Conservation (phyloP, 306 rosid genomes). For the Gynostemma pentaphyllum region DNA sequence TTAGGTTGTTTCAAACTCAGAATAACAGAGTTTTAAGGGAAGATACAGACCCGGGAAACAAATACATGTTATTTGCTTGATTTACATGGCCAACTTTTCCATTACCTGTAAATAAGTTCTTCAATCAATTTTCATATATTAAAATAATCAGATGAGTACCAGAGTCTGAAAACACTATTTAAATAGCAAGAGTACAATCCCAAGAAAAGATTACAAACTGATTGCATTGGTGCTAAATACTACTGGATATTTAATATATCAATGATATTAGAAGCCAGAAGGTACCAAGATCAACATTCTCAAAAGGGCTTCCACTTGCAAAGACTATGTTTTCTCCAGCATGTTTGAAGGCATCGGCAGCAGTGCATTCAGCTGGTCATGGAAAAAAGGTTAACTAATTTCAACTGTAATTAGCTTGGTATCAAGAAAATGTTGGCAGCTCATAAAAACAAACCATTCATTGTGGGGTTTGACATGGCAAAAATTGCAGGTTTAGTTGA, state of each 20-base stretch:
- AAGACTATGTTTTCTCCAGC: slow-evolving; percentile 89
- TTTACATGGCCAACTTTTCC: slow-evolving; percentile 87
- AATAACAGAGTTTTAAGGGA: slow-evolving; percentile 2
- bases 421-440: slow-evolving; percentile 18
- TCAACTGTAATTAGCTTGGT: neutral
- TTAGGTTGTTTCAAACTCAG: neutral
- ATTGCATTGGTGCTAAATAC: slow-evolving; percentile 7
- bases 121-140: neutral
- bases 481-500: slow-evolving; percentile 92
- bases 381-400: neutral
- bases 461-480: slow-evolving; percentile 98
- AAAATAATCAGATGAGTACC: slow-evolving; percentile 3
- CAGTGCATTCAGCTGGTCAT: slow-evolving; percentile 90
- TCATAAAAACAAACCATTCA: slow-evolving; percentile 69
- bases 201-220: slow-evolving; percentile 1
- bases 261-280: neutral
- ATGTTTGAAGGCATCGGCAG: slow-evolving; percentile 79
- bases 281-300: slow-evolving; percentile 76
- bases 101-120: slow-evolving; percentile 42
- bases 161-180: slow-evolving; percentile 10
- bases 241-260: slow-evolving; percentile 15
- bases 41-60: slow-evolving; percentile 81
- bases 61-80: slow-evolving; percentile 99
- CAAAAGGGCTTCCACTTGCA: slow-evolving; percentile 97
- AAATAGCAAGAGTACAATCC: slow-evolving; percentile 13